These are phyloP conservation scores for Mycena rebaudengoi DNA, from an alignment of 768 basidiomycete genomes.

Conservation along the genomic window DNA sequence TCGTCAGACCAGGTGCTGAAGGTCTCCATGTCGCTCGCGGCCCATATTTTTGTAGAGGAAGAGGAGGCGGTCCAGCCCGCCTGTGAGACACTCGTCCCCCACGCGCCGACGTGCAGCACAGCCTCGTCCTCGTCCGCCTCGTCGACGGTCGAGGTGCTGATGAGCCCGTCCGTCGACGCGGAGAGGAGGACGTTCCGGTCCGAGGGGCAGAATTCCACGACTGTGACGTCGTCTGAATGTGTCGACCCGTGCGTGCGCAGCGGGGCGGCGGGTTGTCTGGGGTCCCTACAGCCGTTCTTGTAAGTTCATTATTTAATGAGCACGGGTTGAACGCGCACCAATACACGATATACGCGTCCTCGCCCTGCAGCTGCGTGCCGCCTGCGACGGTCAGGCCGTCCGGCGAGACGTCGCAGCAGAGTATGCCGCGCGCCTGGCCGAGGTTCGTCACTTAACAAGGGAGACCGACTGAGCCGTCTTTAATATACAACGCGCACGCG, in stretches of 20 bases:
- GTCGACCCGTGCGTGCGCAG: constrained; percentile 83
- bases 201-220: constrained; percentile 64
- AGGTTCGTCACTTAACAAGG: constrained; percentile 55
- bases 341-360: constrained; percentile 86
- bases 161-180: constrained; percentile 84
- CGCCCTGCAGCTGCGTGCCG: constrained; percentile 81
- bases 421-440: constrained; percentile 52
- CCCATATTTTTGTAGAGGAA: constrained; percentile 67
- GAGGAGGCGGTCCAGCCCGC: constrained; percentile 68
- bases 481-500: constrained; percentile 33
- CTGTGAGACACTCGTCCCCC: constrained; percentile 83
- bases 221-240: constrained; percentile 93
- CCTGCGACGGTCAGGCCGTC: constrained; percentile 81
- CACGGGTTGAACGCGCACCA: no score
- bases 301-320: no score
- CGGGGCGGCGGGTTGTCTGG: constrained; percentile 75
- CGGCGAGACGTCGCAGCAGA: constrained; percentile 75
- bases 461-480: constrained; percentile 48
- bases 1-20: constrained; percentile 86
- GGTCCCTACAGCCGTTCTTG: no score
- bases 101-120: constrained; percentile 81
- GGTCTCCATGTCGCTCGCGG: constrained; percentile 94
- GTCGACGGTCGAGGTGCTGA: constrained; percentile 73
- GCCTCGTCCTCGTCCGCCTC: constrained; percentile 93
- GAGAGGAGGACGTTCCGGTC: constrained; percentile 69